Base-by-base conservation (phyloP, 1,139 yeast species). In the Magnusiomyces suaveolens region DNA sequence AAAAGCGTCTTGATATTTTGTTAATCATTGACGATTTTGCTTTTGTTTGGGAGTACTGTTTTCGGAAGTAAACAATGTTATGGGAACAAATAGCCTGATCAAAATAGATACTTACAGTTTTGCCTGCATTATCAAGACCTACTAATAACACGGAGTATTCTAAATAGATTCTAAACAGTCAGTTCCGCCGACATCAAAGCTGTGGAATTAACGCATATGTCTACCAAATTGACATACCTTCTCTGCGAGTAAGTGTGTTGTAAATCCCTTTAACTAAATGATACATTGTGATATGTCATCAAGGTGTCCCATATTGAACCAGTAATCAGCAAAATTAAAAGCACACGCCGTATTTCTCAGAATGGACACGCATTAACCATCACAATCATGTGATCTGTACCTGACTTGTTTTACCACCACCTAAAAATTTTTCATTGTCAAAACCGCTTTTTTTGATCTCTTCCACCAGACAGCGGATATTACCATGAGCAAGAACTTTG, bases 91-190 rank as follows among this genome's bases (percentile, higher is more conserved):
- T n/a, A 38, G 8, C 25, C 21, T 2, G 25, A 8, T 8, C 23
- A 25, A 18, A 25, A 26, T 12, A 25, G n/a, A n/a, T 20, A 61
- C 66, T 47, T 56, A 68, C 70, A 20, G 97, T 90, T 68, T 92
- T 92, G 2, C 98, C 98, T 0, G 97, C 96, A 73, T 90, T 89
- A 69, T 92, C 97, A 49, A 92, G 77, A 20, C 98, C 98, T 33
- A 92, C 74, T 44, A 92, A 86, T 46, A 92, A 75, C 2, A 92
- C 80, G 1, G 87, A 80, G 64, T 84, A 84, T 66, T 83, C 87
- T 73, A 48, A 10, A 25, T 16, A 41, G 16, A 29, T n/a, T 38
- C 41, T 38, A n/a, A n/a, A 12, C n/a, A 12, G 41, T 38, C n/a
- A 38, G 41, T 38, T 16, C 6, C 20, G 4, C 18, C n/a, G 41